Evolutionary conservation across 2,329 filamentous ascomycete species (phyloP).

Genomic region (Penicillium crustosum): DNA sequence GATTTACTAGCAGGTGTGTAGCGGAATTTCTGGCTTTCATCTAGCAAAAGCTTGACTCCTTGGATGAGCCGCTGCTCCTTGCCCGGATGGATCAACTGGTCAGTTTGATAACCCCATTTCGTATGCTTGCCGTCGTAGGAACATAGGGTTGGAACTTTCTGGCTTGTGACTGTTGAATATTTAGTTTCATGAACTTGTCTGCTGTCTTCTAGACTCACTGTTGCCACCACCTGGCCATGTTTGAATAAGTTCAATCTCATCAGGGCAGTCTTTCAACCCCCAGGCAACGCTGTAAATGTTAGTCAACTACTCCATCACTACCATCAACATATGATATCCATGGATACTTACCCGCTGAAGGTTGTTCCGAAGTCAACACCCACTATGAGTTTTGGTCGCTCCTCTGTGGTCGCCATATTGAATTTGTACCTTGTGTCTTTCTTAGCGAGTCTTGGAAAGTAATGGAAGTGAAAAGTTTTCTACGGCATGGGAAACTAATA

Average conservation of each 20-base stretch:
- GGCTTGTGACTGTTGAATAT: conserved; percentile 9
- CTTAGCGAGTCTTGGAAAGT: neutral
- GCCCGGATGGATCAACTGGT: conserved; percentile 7
- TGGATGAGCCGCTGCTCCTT: conserved; percentile 22
- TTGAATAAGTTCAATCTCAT: conserved; percentile 23
- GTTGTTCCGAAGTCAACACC: conserved; percentile 36
- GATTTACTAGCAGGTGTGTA: conserved; percentile 12
- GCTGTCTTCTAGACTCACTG: conserved; percentile 9
- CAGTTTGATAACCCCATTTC: conserved; percentile 28
- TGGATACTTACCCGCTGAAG: conserved; percentile 27
- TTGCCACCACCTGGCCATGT: conserved; percentile 30
- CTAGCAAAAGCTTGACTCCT: conserved; percentile 25
- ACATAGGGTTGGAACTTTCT: conserved; percentile 24
- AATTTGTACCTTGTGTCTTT: neutral
- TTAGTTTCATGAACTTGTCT: neutral
- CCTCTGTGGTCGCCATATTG: neutral
- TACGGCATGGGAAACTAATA: no score
- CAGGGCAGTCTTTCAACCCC: conserved; percentile 13
- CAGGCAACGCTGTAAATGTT: conserved; percentile 19
- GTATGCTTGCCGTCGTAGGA: conserved; percentile 9
- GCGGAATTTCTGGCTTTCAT: conserved; percentile 3
- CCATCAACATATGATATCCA: neutral
- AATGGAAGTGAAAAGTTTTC: neutral
- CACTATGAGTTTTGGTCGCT: conserved; percentile 18
- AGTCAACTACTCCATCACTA: neutral